A percentile compares a stretch with the other conserved stretches of the same genome.
Evolutionary conservation across 1,284 basidiomycete species (phyloP).

Genomic region (Neolentinus lepideus): DNA sequence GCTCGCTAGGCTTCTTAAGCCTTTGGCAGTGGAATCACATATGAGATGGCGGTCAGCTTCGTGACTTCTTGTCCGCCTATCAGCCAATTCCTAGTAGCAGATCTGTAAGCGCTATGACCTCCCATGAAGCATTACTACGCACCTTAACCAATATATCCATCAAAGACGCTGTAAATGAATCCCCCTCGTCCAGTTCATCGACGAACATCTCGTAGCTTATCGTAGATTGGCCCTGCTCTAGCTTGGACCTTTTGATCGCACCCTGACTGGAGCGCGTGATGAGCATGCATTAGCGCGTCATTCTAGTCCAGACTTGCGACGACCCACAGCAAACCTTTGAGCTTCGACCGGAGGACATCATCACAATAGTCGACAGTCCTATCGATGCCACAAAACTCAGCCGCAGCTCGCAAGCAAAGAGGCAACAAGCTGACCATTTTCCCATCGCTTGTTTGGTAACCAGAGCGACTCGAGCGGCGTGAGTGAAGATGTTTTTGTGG

Average conservation of each 20-base stretch:
- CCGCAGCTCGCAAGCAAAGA: neutral
- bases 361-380: slow-evolving; percentile 66
- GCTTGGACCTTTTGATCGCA: slow-evolving; percentile 51
- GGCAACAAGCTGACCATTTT: slow-evolving; percentile 8
- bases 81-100: slow-evolving; percentile 55
- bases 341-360: slow-evolving; percentile 59
- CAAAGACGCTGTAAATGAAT: slow-evolving; percentile 65
- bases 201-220: slow-evolving; percentile 68
- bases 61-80: slow-evolving; percentile 48
- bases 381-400: slow-evolving; percentile 2
- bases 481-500: neutral
- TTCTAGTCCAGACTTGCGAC: slow-evolving; percentile 6
- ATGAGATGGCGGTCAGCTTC: slow-evolving; percentile 51
- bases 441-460: neutral
- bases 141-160: slow-evolving; percentile 71
- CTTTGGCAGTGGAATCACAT: slow-evolving; percentile 54
- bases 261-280: slow-evolving; percentile 40
- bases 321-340: slow-evolving; percentile 65
- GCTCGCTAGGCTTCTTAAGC: slow-evolving; percentile 47
- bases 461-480: neutral
- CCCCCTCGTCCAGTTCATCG: slow-evolving; percentile 62
- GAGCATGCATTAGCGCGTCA: slow-evolving; percentile 3
- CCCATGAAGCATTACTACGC: slow-evolving; percentile 15
- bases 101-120: neutral
- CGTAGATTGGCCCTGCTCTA: slow-evolving; percentile 49